Evolutionary conservation across 2,329 filamentous ascomycete genomes (phyloP), one percentile per base, ranked within the genome.

Genomic region (Rhynchosporium agropyri): DNA sequence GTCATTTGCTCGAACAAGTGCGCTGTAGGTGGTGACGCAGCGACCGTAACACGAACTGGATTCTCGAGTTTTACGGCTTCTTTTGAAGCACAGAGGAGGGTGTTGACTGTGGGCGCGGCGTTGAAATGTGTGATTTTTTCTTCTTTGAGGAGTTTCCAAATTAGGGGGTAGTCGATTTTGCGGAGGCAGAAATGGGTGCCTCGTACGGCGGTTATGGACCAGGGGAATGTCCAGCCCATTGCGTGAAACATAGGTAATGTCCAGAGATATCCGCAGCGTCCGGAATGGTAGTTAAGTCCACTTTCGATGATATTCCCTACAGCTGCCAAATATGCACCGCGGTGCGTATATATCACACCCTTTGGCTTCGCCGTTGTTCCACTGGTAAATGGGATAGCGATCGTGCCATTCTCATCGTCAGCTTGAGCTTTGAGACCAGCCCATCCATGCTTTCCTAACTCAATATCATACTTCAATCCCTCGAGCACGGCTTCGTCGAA

Each of bases 81-180:
- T 46, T 88, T 83, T 3, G 90, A 84, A 12, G 89, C 89, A 73
- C 95, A 97, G 2, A 99, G 84, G 0, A 98, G 79, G 0, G 94
- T 99, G 75, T 98, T 98, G 58, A 99, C 95, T 0, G 95, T 99
- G 0, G 95, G 95, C 0, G 94, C 95, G 0, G 94, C 94, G 73
- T 94, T 96, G 79, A 96, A 98, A 76, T 99, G 95, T 0, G 92
- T 98, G 67, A 99, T 89, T 6, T 85, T 81, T 76, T 98, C 91
- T 58, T 92, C 84, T 72, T 92, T 96, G 40, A 99, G 79, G 3
- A 99, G 79, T 55, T 84, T 84, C 95, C 95, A 99, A 64, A 99
- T 96, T 63, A 94, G 81, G 0, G 91, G 86, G 74, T 99, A 99
- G 77, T 98, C 92, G 68, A 99, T 91, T 79, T 97, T 98, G 65